These are phyloP conservation scores for Fusarium domesticum DNA, from an alignment of 2,329 filamentous ascomycete species.

Conservation along the genomic window DNA sequence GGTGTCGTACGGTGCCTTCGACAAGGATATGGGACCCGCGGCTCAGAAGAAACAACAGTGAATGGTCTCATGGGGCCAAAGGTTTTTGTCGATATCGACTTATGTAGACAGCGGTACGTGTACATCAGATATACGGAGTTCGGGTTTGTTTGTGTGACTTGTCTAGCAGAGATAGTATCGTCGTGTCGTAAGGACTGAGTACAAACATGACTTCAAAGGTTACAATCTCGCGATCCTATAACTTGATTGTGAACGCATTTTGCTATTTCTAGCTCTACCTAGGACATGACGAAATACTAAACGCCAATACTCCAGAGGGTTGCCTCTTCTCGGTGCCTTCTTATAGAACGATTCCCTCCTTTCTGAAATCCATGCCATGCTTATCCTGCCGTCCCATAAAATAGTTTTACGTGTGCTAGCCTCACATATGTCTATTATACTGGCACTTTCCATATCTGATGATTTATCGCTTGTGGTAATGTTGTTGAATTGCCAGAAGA, in stretches of 20 bases:
- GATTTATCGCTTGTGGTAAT: no score
- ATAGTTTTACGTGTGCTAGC: no score
- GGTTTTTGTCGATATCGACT: constrained; percentile 12
- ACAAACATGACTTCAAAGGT: constrained; percentile 19
- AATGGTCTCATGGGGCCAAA: constrained; percentile 9
- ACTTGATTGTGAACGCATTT: no score
- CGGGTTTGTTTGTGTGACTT: constrained; percentile 22
- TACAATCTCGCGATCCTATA: background rate
- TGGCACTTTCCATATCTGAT: no score
- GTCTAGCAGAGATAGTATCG: constrained; percentile 23
- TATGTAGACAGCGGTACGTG: constrained; percentile 16
- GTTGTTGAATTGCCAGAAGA: no score
- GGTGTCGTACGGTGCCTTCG: constrained; percentile 91
- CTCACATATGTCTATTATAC: no score
- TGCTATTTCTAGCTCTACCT: constrained; percentile 10
- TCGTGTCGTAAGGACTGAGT: constrained; percentile 18
- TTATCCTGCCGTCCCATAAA: no score
- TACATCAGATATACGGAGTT: constrained; percentile 33
- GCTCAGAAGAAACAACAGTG: constrained; percentile 72
- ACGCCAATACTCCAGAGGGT: constrained; percentile 28
- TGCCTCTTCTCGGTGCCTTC: background rate
- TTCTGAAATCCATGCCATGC: background rate
- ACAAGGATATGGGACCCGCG: constrained; percentile 89
- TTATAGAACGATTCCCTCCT: background rate
- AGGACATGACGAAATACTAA: constrained; percentile 13